Evolutionary conservation across 441 rosid species (phyloP).

Genomic region (Aquilaria agallochum): DNA sequence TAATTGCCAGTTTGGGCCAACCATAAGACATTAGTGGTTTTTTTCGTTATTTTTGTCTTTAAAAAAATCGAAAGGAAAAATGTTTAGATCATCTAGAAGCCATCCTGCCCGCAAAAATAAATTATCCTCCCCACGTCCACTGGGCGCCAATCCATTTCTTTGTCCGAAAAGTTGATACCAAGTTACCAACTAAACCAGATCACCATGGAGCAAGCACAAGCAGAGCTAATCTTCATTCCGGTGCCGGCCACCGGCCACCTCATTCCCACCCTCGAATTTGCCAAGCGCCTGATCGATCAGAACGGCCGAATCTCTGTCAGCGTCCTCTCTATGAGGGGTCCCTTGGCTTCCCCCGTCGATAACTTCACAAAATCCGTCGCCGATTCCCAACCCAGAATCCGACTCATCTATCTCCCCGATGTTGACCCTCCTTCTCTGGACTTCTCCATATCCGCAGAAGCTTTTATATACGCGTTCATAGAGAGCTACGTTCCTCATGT

Average conservation of each 20-base stretch:
- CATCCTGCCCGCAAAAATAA: too few species aligned
- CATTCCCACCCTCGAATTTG: conserved; percentile 39
- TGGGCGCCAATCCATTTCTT: too few species aligned
- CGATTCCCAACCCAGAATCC: conserved; percentile 34
- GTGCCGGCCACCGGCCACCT: conserved; percentile 44
- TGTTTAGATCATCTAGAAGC: too few species aligned
- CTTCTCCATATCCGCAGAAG: conserved; percentile 25
- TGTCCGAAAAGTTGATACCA: too few species aligned
- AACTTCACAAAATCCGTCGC: conserved; percentile 26
- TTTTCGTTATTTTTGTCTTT: too few species aligned
- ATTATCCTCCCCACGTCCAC: too few species aligned
- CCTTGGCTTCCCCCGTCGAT: conserved; percentile 17
- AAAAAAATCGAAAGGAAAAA: too few species aligned
- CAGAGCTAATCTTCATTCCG: conserved; percentile 50
- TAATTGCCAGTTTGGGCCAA: too few species aligned
- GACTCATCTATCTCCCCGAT: conserved; percentile 28
- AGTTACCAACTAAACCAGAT: too few species aligned
- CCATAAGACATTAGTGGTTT: too few species aligned
- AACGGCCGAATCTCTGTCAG: conserved; percentile 38
- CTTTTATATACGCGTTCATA: conserved; percentile 13
- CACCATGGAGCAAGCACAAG: conserved; percentile 3
- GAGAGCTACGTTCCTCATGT: conserved; percentile 25
- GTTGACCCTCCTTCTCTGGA: conserved; percentile 27
- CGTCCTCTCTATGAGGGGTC: conserved; percentile 35
- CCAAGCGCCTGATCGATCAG: conserved; percentile 29